Evolutionary conservation across 345 rosid species (phyloP), one percentile per base, ranked within the genome.

Genomic region (Excoecaria cochinchinensis): DNA sequence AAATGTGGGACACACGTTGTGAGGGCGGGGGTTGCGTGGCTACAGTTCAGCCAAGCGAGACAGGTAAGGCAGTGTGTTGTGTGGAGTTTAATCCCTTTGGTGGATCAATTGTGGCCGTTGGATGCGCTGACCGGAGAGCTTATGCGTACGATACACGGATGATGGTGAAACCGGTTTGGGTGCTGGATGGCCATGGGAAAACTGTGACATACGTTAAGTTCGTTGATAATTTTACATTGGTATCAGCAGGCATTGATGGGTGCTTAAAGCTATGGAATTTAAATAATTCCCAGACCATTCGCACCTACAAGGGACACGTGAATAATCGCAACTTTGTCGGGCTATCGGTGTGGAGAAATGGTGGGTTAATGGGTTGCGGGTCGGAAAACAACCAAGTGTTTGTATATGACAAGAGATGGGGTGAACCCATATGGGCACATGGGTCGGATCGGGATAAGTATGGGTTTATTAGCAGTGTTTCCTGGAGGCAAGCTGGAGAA

Each of bases 351-450:
- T 90, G 93, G 95, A 87, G 90, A 53, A 80, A 83, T 1, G 93
- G 93, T 1, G 97, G 98, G 3, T 78, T 94, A 59, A 47, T 94
- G 8, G 90, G 88, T 2, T 94, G 97, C 22, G 98, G 98, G 0
- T 94, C 98, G 40, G 98, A 94, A 69, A 78, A 83, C 73, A 86
- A 92, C 60, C 79, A 84, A 75, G 93, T 92, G 65, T 87, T 87
- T 67, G 92, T 92, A 60, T 94, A 92, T 1, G 98, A 94, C 42
- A 88, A 67, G 78, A 82, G 92, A 74, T 94, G 97, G 97, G 90
- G 79, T 5, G 87, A 90, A 63, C 97, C 97, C 69, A 79, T 94
- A 44, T 94, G 97, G 97, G 84, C 80, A 68, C 84, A 76, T 39
- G 87, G 84, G 70, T 87, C 86, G 67, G 81, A 86, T 56, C 82